Conservation (phyloP, 495 filamentous ascomycete genomes). For the Xylaria longipes region DNA sequence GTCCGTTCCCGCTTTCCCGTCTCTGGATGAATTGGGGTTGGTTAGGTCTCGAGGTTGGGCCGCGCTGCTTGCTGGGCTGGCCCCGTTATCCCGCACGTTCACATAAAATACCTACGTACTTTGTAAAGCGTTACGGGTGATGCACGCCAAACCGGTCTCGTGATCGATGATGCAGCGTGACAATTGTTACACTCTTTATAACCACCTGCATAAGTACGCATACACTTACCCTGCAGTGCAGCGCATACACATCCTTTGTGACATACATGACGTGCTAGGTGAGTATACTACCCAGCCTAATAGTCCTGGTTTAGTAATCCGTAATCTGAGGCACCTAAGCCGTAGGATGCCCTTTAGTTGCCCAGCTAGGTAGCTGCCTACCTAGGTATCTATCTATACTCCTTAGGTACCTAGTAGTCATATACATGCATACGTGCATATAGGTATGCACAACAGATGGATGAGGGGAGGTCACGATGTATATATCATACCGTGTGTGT, state of each 20-base stretch:
- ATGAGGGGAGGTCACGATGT: background rate
- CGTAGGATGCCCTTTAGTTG: no score
- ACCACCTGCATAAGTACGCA: slow-evolving; percentile 9
- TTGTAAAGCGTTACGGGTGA: background rate
- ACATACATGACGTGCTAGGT: slow-evolving; percentile 10
- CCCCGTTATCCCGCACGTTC: background rate
- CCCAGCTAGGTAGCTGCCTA: no score
- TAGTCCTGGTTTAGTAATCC: background rate
- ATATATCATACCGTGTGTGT: background rate
- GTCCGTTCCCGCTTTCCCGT: slow-evolving; percentile 8
- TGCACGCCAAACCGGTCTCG: slow-evolving; percentile 21
- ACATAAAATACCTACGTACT: background rate
- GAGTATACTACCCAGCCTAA: background rate
- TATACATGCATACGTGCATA: background rate
- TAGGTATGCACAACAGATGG: no score
- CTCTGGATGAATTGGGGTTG: background rate
- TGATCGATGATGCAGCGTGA: slow-evolving; percentile 23
- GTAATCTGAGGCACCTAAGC: no score
- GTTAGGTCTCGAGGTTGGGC: slow-evolving; percentile 22
- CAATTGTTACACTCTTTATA: slow-evolving; percentile 4
- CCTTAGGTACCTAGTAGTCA: slow-evolving; percentile 1
- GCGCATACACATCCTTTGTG: background rate
- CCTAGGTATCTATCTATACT: background rate
- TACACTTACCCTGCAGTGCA: background rate
- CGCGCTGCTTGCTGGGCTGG: background rate